A percentile compares a stretch with the other conserved stretches of the same genome.
phyloP scores from a whole-genome alignment of 2,329 filamentous ascomycete genomes.

The Diaporthe citri region DNA sequence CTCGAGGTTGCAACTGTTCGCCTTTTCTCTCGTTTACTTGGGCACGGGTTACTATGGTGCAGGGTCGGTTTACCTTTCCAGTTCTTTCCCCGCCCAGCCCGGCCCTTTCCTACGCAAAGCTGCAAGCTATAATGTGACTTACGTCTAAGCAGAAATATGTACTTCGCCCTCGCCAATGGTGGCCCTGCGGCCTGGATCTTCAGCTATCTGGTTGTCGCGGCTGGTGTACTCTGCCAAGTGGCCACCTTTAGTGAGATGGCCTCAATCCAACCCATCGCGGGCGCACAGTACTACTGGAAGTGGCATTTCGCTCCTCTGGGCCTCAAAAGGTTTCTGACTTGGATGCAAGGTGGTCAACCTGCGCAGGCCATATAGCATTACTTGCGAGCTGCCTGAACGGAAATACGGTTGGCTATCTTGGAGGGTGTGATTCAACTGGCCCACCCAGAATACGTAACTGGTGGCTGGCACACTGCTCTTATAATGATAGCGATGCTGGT shows the following conservation, averaged over 20 bases:
- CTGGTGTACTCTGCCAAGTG: slow-evolving; percentile 48
- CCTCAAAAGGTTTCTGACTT: slow-evolving; percentile 30
- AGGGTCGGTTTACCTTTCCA: neutral
- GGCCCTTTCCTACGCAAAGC: neutral
- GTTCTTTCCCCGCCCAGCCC: neutral
- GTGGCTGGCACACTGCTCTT: slow-evolving; percentile 53
- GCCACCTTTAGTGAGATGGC: slow-evolving; percentile 55
- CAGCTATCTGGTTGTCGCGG: slow-evolving; percentile 48
- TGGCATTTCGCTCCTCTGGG: slow-evolving; percentile 37
- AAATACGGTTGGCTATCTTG: slow-evolving; percentile 28
- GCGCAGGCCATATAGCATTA: slow-evolving; percentile 55
- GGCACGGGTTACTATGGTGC: slow-evolving; percentile 20
- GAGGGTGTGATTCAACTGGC: slow-evolving; percentile 37
- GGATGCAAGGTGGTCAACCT: slow-evolving; percentile 53
- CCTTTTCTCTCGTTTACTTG: slow-evolving; percentile 33
- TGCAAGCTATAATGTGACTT: neutral
- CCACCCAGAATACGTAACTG: slow-evolving; percentile 26
- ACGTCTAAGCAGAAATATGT: slow-evolving; percentile 36
- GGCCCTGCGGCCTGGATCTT: slow-evolving; percentile 49
- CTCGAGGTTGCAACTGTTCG: slow-evolving; percentile 23
- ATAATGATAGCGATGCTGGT: slow-evolving; percentile 51
- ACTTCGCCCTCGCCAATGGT: slow-evolving; percentile 49
- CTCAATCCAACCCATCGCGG: slow-evolving; percentile 55
- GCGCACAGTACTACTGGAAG: slow-evolving; percentile 59
- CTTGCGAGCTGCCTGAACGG: slow-evolving; percentile 51